These are phyloP conservation scores for Mycena galopus DNA, from an alignment of 768 basidiomycete genomes.

Conservation along the genomic window DNA sequence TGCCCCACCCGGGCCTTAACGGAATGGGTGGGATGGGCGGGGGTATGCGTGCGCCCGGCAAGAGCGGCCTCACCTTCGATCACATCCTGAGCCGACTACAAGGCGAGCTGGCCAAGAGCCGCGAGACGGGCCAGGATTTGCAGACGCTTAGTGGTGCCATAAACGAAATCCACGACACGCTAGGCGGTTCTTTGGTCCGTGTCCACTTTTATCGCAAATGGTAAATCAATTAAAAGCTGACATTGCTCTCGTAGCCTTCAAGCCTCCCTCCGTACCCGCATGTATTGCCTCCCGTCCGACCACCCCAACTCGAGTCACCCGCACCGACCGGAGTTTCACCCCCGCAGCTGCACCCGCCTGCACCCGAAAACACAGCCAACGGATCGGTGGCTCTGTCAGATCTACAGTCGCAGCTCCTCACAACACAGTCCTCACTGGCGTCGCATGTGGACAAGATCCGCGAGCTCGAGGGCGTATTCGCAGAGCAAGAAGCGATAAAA, in stretches of 20 bases:
- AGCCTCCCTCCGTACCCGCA: conserved; percentile 75
- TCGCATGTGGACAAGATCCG: conserved; percentile 86
- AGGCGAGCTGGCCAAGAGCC: conserved; percentile 94
- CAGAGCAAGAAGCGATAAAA: conserved; percentile 88
- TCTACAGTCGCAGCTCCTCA: conserved; percentile 85
- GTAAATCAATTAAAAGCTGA: conserved; percentile 23
- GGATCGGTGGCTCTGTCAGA: conserved; percentile 57
- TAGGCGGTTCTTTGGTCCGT: conserved; percentile 86
- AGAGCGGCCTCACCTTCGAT: conserved; percentile 92
- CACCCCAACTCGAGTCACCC: conserved; percentile 42
- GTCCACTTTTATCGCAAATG: conserved; percentile 9
- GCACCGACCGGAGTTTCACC: conserved; percentile 29
- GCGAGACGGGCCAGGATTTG: conserved; percentile 92
- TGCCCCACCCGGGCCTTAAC: conserved; percentile 71
- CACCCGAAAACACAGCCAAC: conserved; percentile 36
- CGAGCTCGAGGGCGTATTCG: conserved; percentile 82
- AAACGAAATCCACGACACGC: conserved; percentile 91
- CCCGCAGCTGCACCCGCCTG: conserved; percentile 38
- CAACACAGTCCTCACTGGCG: conserved; percentile 85
- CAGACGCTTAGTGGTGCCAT: conserved; percentile 82
- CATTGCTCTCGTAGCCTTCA: conserved; percentile 59
- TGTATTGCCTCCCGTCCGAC: conserved; percentile 75
- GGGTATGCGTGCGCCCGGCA: conserved; percentile 78
- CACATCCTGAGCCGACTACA: conserved; percentile 91
- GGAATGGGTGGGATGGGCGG: conserved; percentile 86